phyloP scores from a whole-genome alignment of 495 filamentous ascomycete species.

The Penicillium bovifimosum region DNA sequence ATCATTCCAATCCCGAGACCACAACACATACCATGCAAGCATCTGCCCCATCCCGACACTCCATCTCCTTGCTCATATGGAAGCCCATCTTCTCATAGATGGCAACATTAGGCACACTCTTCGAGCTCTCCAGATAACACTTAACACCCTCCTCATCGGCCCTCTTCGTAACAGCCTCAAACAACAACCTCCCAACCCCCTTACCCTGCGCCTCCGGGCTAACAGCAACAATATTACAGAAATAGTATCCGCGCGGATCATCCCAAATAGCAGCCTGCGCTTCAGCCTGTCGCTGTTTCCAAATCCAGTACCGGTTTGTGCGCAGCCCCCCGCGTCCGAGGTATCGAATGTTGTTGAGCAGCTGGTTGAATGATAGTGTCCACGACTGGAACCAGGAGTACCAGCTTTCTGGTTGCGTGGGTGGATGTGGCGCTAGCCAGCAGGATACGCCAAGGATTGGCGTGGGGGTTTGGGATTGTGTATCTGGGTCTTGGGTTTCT shows the following conservation, averaged over 20 bases:
- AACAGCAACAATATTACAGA: conserved; percentile 65
- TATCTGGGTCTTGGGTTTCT: conserved; percentile 22
- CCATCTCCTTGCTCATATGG: conserved; percentile 53
- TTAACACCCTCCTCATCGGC: conserved; percentile 53
- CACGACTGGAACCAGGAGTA: conserved; percentile 47
- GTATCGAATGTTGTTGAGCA: conserved; percentile 52
- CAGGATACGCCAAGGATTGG: conserved; percentile 58
- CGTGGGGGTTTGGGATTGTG: conserved; percentile 12
- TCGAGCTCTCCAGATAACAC: conserved; percentile 60
- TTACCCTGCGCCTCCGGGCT: conserved; percentile 51
- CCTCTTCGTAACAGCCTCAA: conserved; percentile 48
- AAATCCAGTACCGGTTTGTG: conserved; percentile 58
- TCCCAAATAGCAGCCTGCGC: conserved; percentile 55
- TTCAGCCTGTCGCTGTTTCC: conserved; percentile 54
- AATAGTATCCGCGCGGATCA: conserved; percentile 58
- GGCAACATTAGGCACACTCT: conserved; percentile 54
- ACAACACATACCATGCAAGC: conserved; percentile 27
- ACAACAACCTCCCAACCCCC: conserved; percentile 52
- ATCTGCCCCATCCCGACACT: conserved; percentile 53
- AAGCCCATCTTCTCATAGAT: conserved; percentile 63
- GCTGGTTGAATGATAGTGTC: conserved; percentile 51
- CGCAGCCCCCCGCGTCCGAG: conserved; percentile 54
- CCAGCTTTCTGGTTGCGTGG: conserved; percentile 46
- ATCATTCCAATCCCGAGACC: not conserved
- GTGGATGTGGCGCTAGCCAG: conserved; percentile 52